A percentile compares a stretch with the other conserved stretches of the same genome.
phyloP scores from a whole-genome alignment of 768 basidiomycete genomes.

The Tulasnella calospora region DNA sequence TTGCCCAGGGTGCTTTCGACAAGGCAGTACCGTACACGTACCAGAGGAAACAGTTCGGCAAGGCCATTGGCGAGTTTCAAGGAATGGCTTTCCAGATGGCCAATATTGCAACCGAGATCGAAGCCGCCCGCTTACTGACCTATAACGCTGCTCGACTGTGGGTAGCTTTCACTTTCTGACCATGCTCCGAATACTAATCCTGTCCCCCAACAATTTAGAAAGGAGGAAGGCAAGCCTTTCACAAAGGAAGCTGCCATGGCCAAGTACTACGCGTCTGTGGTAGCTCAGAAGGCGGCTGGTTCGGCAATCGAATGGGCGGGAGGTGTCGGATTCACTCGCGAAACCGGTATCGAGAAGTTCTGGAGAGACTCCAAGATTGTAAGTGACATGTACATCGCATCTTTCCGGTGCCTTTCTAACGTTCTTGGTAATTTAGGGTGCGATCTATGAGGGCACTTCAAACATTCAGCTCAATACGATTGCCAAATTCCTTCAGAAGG shows the following conservation, averaged over 20 bases:
- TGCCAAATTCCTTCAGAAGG: slow-evolving; percentile 82
- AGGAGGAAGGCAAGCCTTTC: slow-evolving; percentile 84
- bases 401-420: slow-evolving; percentile 21
- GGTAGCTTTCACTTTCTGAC: no score
- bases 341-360: slow-evolving; percentile 93
- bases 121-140: slow-evolving; percentile 81
- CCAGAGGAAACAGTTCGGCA: slow-evolving; percentile 90
- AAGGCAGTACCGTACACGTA: slow-evolving; percentile 94
- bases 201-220: slow-evolving; percentile 34
- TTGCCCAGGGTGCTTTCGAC: slow-evolving; percentile 95
- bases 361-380: slow-evolving; percentile 97
- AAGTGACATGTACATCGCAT: slow-evolving; percentile 34
- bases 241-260: slow-evolving; percentile 97
- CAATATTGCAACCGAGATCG: slow-evolving; percentile 82
- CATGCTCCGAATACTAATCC: not conserved
- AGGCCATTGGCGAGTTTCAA: slow-evolving; percentile 90
- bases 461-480: slow-evolving; percentile 98
- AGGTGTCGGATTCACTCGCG: slow-evolving; percentile 86
- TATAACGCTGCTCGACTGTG: slow-evolving; percentile 43
- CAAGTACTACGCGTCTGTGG: slow-evolving; percentile 83
- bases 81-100: slow-evolving; percentile 95
- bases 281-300: slow-evolving; percentile 85
- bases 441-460: slow-evolving; percentile 92
- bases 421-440: slow-evolving; percentile 49
- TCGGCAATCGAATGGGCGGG: slow-evolving; percentile 95